phyloP scores from a whole-genome alignment of 2,329 filamentous ascomycete species.

The Cryphonectria parasitica region DNA sequence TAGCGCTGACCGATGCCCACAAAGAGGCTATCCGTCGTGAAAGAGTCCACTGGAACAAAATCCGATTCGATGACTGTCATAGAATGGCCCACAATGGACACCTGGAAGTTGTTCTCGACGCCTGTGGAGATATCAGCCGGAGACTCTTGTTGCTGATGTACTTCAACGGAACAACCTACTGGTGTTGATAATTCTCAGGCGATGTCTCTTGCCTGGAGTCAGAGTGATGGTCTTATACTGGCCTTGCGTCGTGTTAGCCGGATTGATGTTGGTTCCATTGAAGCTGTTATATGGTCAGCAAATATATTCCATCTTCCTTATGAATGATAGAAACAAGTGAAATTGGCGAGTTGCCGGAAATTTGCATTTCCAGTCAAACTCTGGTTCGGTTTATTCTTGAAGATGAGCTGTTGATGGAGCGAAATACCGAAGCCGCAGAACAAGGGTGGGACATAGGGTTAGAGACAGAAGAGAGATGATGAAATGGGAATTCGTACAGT shows the following conservation, averaged over 20 bases:
- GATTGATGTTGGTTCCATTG: constrained; percentile 47
- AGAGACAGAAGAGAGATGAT: neutral
- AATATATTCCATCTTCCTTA: neutral
- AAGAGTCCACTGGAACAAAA: constrained; percentile 55
- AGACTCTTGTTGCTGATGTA: neutral
- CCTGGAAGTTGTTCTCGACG: constrained; percentile 27
- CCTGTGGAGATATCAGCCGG: constrained; percentile 3
- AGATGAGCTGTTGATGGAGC: neutral
- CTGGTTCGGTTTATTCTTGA: neutral
- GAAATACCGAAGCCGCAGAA: neutral
- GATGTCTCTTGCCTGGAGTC: constrained; percentile 50
- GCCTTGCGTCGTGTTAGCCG: constrained; percentile 36
- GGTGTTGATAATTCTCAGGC: constrained; percentile 55
- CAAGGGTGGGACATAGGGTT: neutral
- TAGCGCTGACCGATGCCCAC: constrained; percentile 53
- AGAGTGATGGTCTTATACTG: constrained; percentile 42
- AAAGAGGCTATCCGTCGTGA: constrained; percentile 52
- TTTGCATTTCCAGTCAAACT: too few species aligned
- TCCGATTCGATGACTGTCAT: constrained; percentile 57
- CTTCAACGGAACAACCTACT: neutral
- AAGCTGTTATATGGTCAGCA: constrained; percentile 33
- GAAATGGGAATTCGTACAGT: constrained; percentile 30
- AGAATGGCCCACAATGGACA: constrained; percentile 54
- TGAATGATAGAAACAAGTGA: too few species aligned
- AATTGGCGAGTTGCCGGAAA: too few species aligned